Evolutionary conservation across 352 stramenopile species (phyloP).

Genomic region (Hyaloperonospora brassicae): DNA sequence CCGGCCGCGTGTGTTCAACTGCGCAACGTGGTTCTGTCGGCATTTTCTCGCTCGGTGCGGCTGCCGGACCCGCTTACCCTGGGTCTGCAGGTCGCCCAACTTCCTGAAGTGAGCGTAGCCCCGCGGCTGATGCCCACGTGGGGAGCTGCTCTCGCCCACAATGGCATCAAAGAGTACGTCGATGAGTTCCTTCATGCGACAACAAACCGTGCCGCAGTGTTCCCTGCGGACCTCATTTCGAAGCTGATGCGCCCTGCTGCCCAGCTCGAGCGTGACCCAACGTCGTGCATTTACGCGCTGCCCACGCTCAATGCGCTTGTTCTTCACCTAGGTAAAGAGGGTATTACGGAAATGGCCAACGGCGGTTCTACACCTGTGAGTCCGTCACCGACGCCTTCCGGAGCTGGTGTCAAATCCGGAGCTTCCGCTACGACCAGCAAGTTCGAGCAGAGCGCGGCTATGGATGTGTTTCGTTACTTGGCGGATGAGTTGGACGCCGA

Average conservation of each 20-base stretch:
- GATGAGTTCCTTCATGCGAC: slow-evolving; percentile 92
- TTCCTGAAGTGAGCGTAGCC: slow-evolving; percentile 93
- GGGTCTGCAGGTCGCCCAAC: slow-evolving; percentile 95
- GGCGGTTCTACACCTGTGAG: slow-evolving; percentile 16
- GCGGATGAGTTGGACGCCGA: slow-evolving; percentile 93
- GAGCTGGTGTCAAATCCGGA: slow-evolving; percentile 31
- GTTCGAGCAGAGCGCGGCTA: slow-evolving; percentile 82
- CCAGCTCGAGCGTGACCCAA: slow-evolving; percentile 65
- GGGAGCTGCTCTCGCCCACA: slow-evolving; percentile 86
- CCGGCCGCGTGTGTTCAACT: slow-evolving; percentile 96
- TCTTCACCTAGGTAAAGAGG: slow-evolving; percentile 81
- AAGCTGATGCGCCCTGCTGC: slow-evolving; percentile 58
- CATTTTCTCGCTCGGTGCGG: slow-evolving; percentile 95
- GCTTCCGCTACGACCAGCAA: slow-evolving; percentile 40
- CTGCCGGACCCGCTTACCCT: slow-evolving; percentile 96
- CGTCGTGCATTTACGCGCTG: slow-evolving; percentile 81
- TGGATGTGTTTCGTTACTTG: slow-evolving; percentile 94
- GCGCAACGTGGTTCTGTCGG: slow-evolving; percentile 96
- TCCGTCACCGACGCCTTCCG: slow-evolving; percentile 16
- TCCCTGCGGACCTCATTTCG: slow-evolving; percentile 67
- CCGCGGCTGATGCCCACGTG: slow-evolving; percentile 93
- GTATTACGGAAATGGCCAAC: slow-evolving; percentile 72
- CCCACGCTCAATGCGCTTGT: slow-evolving; percentile 91
- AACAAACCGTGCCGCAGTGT: slow-evolving; percentile 84
- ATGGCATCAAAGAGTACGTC: slow-evolving; percentile 89